Base-by-base conservation (phyloP, 345 rosid species). In the Salix viminalis region DNA sequence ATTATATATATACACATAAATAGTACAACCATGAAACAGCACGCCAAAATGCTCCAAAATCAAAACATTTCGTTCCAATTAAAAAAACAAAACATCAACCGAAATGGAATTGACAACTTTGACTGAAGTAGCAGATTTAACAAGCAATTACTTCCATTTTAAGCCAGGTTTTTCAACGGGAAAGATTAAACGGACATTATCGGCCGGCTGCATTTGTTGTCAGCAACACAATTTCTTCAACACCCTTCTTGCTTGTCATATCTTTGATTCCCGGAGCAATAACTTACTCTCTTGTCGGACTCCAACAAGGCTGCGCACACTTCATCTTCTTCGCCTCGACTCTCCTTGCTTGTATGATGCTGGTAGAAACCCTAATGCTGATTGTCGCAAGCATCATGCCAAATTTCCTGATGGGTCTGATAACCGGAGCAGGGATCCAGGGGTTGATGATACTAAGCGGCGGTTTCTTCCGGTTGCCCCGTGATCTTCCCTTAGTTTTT, bases 141-240 rank as follows among this genome's bases (percentile, higher is more conserved):
- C 52, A 46, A 14, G 52, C 14, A 46, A 46, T 46, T 46, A 4
- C 6, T 46, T 46, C 23, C 10, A 60, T 19, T 65, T 30, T 12
- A 39, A 67, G 42, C 1, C 69, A 80, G 94, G 83, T 90, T 19
- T 87, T 88, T 60, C 77, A 79, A 42, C 83, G 84, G 52, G 91
- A 90, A 75, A 83, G 90, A 44, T 60, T 88, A 54, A 90, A 90
- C 18, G 91, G 94, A 58, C 94, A 88, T 73, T 90, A 90, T n/a
- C 81, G 82, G 0, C 73, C 72, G 0, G 61, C 76, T 0, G 83
- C 89, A 19, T 90, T 84, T 23, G 84, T 82, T 1, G 1, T 87
- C 2, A 83, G 81, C 69, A 90, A 90, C 80, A 75, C 91, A 9
- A 9, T 88, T 13, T 84, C 91, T 7, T 76, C 89, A n/a, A n/a